Evolutionary conservation across 1,284 basidiomycete species (phyloP), one percentile per base, ranked within the genome.

Genomic region (Rhizopogon hawkerae): DNA sequence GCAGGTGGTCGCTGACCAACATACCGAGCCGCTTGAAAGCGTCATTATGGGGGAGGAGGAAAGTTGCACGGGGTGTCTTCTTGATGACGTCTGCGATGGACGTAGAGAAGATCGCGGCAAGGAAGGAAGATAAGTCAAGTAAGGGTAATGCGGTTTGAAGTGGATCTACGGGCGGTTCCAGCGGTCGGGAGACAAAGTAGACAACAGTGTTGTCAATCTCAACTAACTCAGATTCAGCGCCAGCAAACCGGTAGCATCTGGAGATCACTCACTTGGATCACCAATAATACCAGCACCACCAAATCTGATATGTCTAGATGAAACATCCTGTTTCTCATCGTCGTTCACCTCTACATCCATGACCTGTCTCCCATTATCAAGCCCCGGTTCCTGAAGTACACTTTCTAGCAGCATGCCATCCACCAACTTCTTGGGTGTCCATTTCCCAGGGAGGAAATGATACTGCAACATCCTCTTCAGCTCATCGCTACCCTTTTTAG

Each of bases 91-190:
- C 79, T 6, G 89, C 87, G 34, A 95, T 76, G 9, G 80, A 79
- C 2, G 89, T 85, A 1, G 93, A 89, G 62, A 91, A 92, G 13
- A 93, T 74, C 2, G 91, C 86, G 0, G 92, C 92, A 36, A 98
- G 79, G 69, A 94, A 98, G 1, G 85, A 83, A 0, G 93, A 95
- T 16, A 92, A 76, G 35, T 92, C 83, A 3, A 96, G 75, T 46
- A 79, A 78, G 0, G 92, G 89, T 8, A 96, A 74, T 3, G 91
- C 86, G 2, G 89, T 87, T 60, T 89, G 80, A 34, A 98, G 71
- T 11, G 86, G 78, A 62, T 94, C 89, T 0, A 77, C 71, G 0
- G 96, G 96, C 11, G 91, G 89, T 5, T 81, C 73, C 18, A 98
- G 73, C 0, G 93, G 82, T 31, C 84, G 79, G 0, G 92, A 89